A percentile compares a stretch with the other conserved stretches of the same genome.
Conservation (phyloP, 2,329 filamentous ascomycete species). For the Trichoderma sp. region DNA sequence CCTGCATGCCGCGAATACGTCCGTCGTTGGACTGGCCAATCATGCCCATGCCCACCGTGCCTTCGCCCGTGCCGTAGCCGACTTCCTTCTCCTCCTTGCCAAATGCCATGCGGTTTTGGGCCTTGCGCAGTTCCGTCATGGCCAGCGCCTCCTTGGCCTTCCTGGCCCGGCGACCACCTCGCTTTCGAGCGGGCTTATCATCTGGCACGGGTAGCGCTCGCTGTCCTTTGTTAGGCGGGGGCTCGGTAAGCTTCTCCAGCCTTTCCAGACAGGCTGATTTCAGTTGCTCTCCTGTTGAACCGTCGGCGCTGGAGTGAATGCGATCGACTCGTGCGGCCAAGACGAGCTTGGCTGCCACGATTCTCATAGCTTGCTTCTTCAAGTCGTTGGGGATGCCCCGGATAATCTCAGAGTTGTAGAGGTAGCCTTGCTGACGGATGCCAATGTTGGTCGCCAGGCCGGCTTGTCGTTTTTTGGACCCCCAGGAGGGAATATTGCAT, state of each 20-base stretch:
- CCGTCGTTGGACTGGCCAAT: conserved; percentile 86
- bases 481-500: conserved; percentile 87
- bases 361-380: conserved; percentile 91
- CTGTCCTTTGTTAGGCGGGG: conserved; percentile 82
- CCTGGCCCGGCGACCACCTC: conserved; percentile 81
- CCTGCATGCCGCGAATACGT: conserved; percentile 81
- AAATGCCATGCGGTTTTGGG: conserved; percentile 93
- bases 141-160: conserved; percentile 96
- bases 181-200: conserved; percentile 90
- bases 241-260: conserved; percentile 88
- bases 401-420: conserved; percentile 90
- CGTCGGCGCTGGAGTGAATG: conserved; percentile 76
- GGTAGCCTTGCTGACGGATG: conserved; percentile 84
- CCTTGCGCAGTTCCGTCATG: conserved; percentile 94
- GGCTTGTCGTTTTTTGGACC: conserved; percentile 80
- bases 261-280: conserved; percentile 79
- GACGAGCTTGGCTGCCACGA: conserved; percentile 88
- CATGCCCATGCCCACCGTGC: conserved; percentile 89
- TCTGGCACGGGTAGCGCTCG: conserved; percentile 88
- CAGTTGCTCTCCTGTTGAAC: conserved; percentile 77
- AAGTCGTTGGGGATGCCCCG: conserved; percentile 79
- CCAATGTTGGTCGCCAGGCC: conserved; percentile 92
- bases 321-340: conserved; percentile 90
- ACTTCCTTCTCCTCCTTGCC: conserved; percentile 94
- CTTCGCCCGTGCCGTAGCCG: conserved; percentile 82